Evolutionary conservation across 1,139 yeast species (phyloP), one percentile per base, ranked within the genome.

Genomic region (Yamadazyma sp.): DNA sequence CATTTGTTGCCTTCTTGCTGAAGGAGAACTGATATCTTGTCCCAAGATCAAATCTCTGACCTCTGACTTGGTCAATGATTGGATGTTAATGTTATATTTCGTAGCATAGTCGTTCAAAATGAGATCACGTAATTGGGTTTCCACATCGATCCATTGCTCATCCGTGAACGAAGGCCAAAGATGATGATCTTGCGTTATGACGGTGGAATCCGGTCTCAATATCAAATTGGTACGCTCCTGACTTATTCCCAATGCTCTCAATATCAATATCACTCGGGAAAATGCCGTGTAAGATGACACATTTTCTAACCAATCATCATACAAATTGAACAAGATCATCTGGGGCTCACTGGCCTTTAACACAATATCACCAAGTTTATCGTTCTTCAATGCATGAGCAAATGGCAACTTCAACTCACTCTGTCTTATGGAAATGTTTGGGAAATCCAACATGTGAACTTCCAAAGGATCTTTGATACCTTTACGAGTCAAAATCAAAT

Each of bases 401-500:
- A 94, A 92, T 12, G 99, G 98, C 44, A 94, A 66, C 49, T 83
- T 85, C 44, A 94, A 70, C 58, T 92, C 97, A 0, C 96, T 85
- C 1, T 95, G 89, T 41, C 97, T 76, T 29, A 92, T 85, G 0
- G 95, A 77, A 38, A 90, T 83, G 57, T 89, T 89, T 15, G 97
- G 97, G 70, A 90, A 92, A 59, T 94, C 98, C 43, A 92, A 75
- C 95, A 92, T 86, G 53, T 92, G 98, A 28, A 89, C 97, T 53
- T 90, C 97, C 39, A 94, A 66, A 2, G 99, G 98, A 67, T 94
- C 98, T 46, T 86, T 60, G 74, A 92, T 85, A 16, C 96, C 96
- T 54, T 86, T 87, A 51, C 97, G 72, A 0, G 97, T 86, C 9
- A 87, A 90, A 56, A 92, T 86, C 42, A 94, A 69, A 59, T 90